A percentile compares a stretch with the other conserved stretches of the same genome.
These are phyloP conservation scores for Byssothecium circinans DNA, from an alignment of 2,329 filamentous ascomycete genomes.

Conservation along the genomic window DNA sequence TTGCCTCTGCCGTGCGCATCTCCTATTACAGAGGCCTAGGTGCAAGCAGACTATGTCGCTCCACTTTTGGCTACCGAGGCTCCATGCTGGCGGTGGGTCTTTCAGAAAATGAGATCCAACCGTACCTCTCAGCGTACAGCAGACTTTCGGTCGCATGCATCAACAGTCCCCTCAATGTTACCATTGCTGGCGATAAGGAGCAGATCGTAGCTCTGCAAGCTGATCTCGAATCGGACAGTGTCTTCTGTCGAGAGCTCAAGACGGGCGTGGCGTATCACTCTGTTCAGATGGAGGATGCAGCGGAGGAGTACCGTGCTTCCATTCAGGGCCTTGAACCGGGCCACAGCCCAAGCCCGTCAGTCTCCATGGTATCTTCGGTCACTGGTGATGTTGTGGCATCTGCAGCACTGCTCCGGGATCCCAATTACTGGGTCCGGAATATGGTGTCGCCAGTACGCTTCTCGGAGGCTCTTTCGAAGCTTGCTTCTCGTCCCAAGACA, in stretches of 20 bases:
- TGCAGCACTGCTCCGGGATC: neutral
- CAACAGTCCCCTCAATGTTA: constrained; percentile 45
- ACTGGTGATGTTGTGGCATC: neutral
- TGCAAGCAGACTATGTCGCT: neutral
- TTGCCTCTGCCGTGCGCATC: neutral
- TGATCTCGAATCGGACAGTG: constrained; percentile 34
- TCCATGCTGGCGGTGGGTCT: neutral
- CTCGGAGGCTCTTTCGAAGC: constrained; percentile 20
- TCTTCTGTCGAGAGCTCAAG: constrained; percentile 43
- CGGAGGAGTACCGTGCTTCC: neutral
- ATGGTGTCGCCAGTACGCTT: constrained; percentile 5
- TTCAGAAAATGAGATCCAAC: neutral
- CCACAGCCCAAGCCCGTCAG: constrained; percentile 17
- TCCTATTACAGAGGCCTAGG: constrained; percentile 1
- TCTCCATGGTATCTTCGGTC: constrained; percentile 12
- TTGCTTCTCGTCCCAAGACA: neutral
- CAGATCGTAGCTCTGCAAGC: constrained; percentile 36
- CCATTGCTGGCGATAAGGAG: constrained; percentile 46
- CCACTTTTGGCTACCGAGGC: too few relatives aligned
- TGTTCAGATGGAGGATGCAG: constrained; percentile 40
- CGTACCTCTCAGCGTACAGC: neutral
- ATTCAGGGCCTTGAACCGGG: neutral
- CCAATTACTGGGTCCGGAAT: constrained; percentile 9
- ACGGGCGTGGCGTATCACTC: constrained; percentile 50
- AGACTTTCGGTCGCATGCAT: constrained; percentile 15